Percentiles rank a stretch among this genome's conserved stretches.
Evolutionary conservation across 306 rosid genomes (phyloP).

Genomic region (Cucurbita pepo): DNA sequence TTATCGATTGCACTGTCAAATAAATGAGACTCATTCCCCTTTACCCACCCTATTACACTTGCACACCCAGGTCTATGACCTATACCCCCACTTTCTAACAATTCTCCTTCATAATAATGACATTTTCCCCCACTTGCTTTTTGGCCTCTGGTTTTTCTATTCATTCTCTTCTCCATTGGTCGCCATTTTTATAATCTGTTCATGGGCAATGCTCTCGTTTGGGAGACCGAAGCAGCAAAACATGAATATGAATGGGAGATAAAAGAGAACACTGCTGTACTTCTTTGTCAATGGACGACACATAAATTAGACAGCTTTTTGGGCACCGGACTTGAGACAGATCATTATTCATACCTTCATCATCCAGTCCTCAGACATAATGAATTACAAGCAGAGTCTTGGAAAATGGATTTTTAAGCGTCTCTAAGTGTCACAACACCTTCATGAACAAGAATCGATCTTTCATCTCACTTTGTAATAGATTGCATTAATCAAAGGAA

Average conservation of each 20-base stretch:
- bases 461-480: not conserved
- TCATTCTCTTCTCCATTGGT: not conserved
- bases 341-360: not conserved
- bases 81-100: not conserved
- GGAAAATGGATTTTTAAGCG: not conserved
- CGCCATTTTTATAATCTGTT: not conserved
- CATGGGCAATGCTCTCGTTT: not conserved
- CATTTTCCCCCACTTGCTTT: not conserved
- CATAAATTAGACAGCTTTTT: not conserved
- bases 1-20: not conserved
- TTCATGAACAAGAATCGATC: not conserved
- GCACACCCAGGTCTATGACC: not conserved
- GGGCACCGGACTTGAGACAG: not conserved
- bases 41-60: not conserved
- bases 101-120: not conserved
- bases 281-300: not conserved
- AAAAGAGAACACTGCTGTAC: not conserved
- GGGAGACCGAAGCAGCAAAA: not conserved
- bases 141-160: not conserved
- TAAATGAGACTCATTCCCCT: not conserved
- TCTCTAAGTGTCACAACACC: not conserved
- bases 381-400: not conserved
- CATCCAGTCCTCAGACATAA: too few relatives aligned
- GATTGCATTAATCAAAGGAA: not conserved
- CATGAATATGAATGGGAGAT: not conserved